A percentile compares a stretch with the other conserved stretches of the same genome.
Conservation (phyloP, 441 rosid species). For the Populus tomentosa region DNA sequence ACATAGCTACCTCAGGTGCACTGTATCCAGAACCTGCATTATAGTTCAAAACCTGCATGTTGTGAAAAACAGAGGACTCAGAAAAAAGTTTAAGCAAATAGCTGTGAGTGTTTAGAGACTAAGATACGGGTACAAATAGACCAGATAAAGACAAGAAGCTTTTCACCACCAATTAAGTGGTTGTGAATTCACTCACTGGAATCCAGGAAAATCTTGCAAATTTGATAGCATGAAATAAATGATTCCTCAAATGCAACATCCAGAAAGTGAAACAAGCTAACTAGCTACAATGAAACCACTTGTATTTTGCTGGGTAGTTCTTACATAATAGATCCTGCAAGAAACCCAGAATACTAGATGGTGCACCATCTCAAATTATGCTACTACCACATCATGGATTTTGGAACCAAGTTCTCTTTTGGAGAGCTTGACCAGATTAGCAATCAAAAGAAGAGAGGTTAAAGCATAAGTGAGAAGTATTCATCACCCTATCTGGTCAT, state of each 20-base stretch:
- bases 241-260: not conserved
- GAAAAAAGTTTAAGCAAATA: not conserved
- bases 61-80: constrained; percentile 1
- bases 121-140: not conserved
- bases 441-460: not conserved
- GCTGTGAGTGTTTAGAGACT: not conserved
- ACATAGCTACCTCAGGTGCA: constrained; percentile 95
- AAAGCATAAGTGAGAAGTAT: not conserved
- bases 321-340: no score
- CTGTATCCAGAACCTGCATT: constrained; percentile 68
- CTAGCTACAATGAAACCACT: not conserved
- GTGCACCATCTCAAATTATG: no score
- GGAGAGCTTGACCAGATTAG: not conserved
- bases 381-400: no score
- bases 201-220: not conserved
- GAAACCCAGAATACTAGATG: no score
- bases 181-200: not conserved
- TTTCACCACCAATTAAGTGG: not conserved
- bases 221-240: not conserved
- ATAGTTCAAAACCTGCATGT: constrained; percentile 58
- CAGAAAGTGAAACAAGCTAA: not conserved
- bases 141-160: not conserved
- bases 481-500: no score
- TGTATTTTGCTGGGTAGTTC: no score
- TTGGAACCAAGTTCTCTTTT: not conserved